Evolutionary conservation across 192 early-diverging fungal genomes (phyloP).

Genomic region (Coemansia sp.): DNA sequence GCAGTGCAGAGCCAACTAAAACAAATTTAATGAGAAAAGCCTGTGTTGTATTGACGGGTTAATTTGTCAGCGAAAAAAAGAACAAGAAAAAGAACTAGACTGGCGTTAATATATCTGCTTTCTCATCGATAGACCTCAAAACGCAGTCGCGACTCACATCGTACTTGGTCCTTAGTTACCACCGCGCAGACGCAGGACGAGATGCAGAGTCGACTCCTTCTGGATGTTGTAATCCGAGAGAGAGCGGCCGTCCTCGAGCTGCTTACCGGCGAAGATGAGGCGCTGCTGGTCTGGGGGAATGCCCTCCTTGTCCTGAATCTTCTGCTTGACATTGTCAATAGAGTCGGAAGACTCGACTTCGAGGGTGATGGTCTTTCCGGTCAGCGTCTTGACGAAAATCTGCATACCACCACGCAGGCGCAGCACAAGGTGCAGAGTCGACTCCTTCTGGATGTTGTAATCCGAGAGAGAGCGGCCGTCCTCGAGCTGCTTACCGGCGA

Average conservation of each 20-base stretch:
- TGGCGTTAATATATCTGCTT: not conserved
- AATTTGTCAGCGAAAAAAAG: not conserved
- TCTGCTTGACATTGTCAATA: too few species aligned
- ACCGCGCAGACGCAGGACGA: constrained; percentile 77
- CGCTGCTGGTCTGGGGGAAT: too few species aligned
- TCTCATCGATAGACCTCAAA: not conserved
- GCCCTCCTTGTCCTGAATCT: too few species aligned
- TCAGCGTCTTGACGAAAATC: constrained; percentile 64
- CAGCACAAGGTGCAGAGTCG: constrained; percentile 92
- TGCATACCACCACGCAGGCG: constrained; percentile 80
- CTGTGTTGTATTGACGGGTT: not conserved
- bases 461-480: constrained; percentile 94
- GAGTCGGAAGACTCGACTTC: too few species aligned
- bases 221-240: too few species aligned
- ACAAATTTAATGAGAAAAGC: constrained; percentile 2
- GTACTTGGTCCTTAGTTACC: constrained; percentile 55
- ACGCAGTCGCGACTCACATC: not conserved
- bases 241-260: too few species aligned
- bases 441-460: constrained; percentile 99
- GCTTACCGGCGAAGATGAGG: too few species aligned
- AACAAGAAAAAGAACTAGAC: not conserved
- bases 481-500: constrained; percentile 99
- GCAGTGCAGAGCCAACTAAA: too few species aligned
- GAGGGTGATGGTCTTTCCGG: constrained; percentile 71
- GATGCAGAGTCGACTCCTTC: constrained; percentile 54